Evolutionary conservation across 2,329 filamentous ascomycete genomes (phyloP), one percentile per base, ranked within the genome.

Genomic region (Allantophomopsis cytisporea): DNA sequence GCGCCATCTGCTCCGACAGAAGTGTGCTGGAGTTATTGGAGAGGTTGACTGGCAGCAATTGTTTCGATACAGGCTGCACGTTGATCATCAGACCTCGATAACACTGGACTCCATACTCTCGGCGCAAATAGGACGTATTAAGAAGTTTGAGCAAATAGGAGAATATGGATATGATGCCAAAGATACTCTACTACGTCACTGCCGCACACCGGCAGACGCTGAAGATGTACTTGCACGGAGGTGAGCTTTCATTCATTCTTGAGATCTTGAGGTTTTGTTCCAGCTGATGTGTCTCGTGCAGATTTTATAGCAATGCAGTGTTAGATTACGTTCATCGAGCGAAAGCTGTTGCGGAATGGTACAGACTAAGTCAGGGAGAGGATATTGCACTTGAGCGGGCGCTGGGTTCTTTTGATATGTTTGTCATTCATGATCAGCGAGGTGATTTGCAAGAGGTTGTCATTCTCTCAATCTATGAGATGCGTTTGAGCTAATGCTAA

Each of bases 351-450:
- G 69, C 79, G 33, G 73, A 84, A 54, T 96, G 88, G 89, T 64
- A 63, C 45, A 68, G 68, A 39, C 48, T 83, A 39, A 60, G 55
- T 10, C 53, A 43, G 18, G 63, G 68, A 5, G 65, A 71, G 39
- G 59, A 64, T 39, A 63, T 76, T 16, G 57, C 73, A 7, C 65
- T 94, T 15, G 88, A 94, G 55, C 71, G 73, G 41, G 81, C 81
- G 1, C 63, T 96, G 13, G 82, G 79, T 15, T 82, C 81, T 12
- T 94, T 93, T 56, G 91, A 96, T 58, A 71, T 96, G 60, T 96
- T 96, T 59, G 76, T 94, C 35, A 64, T 89, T 20, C 76, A 81
- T 47, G 80, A 81, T 40, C 71, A 76, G 14, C 66, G 69, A 21
- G 77, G 80, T n/a, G 86, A 93, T 53, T 60, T 89, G 38, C 70